phyloP scores from a whole-genome alignment of 257 asterid genomes.

The Solanum medicagineum region DNA sequence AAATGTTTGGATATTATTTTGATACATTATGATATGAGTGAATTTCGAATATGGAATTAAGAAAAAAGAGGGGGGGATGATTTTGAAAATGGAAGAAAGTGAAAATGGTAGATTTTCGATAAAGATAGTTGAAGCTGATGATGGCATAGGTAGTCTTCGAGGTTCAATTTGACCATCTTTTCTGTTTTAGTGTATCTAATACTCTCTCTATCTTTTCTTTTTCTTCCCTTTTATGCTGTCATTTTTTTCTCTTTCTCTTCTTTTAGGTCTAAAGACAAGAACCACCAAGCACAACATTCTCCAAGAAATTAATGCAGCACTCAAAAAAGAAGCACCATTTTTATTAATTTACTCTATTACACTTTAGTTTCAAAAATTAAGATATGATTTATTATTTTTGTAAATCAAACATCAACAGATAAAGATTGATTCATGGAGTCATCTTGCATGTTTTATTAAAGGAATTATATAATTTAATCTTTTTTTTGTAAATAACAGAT shows the following conservation, averaged over 20 bases:
- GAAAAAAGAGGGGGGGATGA: background rate
- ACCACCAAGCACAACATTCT: conserved; percentile 23
- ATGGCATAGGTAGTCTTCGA: conserved; percentile 76
- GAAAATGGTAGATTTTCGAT: conserved; percentile 62
- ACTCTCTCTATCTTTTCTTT: conserved; percentile 31
- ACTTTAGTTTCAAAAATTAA: too few species aligned
- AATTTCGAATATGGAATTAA: background rate
- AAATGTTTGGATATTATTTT: background rate
- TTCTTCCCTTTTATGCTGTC: conserved; percentile 81
- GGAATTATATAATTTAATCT: background rate
- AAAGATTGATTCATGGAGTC: background rate
- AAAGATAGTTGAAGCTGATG: conserved; percentile 72
- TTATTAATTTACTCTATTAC: too few species aligned
- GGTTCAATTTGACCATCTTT: conserved; percentile 95
- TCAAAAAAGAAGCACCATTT: background rate
- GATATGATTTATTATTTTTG: too few species aligned
- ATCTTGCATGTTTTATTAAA: background rate
- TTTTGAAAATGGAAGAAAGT: conserved; percentile 15
- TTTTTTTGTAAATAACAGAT: too few species aligned
- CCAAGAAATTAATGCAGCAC: conserved; percentile 9
- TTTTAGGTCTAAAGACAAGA: conserved; percentile 27
- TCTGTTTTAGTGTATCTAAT: conserved; percentile 10
- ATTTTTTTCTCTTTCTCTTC: conserved; percentile 17
- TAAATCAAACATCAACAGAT: background rate
- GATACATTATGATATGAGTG: background rate